phyloP scores from a whole-genome alignment of 2,329 filamentous ascomycete genomes.

The Rhinocladiella mackenziei region DNA sequence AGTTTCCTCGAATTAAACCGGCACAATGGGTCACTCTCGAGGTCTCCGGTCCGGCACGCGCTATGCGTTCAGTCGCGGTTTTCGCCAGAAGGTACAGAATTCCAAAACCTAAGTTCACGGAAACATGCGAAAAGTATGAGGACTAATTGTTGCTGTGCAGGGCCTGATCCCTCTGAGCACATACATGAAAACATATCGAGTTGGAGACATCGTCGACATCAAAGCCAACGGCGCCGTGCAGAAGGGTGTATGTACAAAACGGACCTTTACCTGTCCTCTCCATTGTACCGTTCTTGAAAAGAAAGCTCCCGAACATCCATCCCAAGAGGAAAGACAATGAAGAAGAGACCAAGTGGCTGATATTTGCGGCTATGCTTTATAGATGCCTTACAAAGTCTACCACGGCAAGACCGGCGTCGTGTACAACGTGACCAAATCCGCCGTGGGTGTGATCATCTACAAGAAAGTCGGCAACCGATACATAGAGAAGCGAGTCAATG shows the following conservation, averaged over 20 bases:
- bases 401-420: constrained; percentile 98
- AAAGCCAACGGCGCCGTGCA: constrained; percentile 98
- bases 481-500: constrained; percentile 99
- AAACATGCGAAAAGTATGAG: neutral
- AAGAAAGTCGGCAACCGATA: constrained; percentile 99
- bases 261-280: neutral
- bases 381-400: constrained; percentile 99
- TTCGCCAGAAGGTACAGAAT: constrained; percentile 68
- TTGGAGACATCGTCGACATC: constrained; percentile 98
- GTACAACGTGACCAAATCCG: constrained; percentile 98
- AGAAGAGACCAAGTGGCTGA: constrained; percentile 10
- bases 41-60: constrained; percentile 84
- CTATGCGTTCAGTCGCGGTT: constrained; percentile 82
- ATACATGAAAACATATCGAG: constrained; percentile 71
- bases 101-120: neutral
- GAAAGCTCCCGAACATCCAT: neutral
- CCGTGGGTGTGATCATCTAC: constrained; percentile 98
- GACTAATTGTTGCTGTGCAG: constrained; percentile 14
- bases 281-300: neutral
- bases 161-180: constrained; percentile 90
- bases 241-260: constrained; percentile 71
- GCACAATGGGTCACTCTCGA: constrained; percentile 72
- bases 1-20: constrained; percentile 32
- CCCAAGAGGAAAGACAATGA: neutral
- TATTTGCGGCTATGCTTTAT: constrained; percentile 30